Conservation (phyloP, 768 basidiomycete genomes). For the Erythrobasidium yunnanense region DNA sequence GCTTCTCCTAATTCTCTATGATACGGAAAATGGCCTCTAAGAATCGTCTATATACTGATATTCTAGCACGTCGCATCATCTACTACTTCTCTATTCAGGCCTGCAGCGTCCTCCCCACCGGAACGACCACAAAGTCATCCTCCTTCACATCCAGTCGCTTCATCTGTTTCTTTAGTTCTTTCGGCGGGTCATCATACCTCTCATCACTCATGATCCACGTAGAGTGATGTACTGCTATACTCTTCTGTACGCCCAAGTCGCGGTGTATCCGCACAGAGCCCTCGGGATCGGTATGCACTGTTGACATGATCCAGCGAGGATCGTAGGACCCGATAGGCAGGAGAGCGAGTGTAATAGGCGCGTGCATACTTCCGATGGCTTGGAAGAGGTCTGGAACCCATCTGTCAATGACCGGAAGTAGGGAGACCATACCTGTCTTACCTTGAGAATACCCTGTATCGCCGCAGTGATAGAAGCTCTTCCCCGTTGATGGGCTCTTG, state of each 20-base stretch:
- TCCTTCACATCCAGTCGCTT: background rate
- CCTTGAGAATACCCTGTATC: conserved; percentile 41
- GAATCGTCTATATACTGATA: too few relatives aligned
- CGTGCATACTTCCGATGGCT: conserved; percentile 39
- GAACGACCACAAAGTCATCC: conserved; percentile 1
- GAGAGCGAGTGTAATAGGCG: conserved; percentile 39
- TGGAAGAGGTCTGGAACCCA: conserved; percentile 34
- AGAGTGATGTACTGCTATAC: conserved; percentile 40
- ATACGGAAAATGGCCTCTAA: too few relatives aligned
- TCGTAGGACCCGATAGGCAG: conserved; percentile 42
- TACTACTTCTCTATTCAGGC: too few relatives aligned
- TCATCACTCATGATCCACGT: conserved; percentile 35
- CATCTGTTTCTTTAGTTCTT: conserved; percentile 27
- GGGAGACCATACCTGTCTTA: too few relatives aligned
- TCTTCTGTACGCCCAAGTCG: conserved; percentile 36
- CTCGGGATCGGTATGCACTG: conserved; percentile 26
- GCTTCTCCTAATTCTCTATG: too few relatives aligned
- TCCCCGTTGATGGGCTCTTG: background rate
- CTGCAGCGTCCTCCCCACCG: conserved; percentile 9
- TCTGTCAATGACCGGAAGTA: background rate
- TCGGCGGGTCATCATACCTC: conserved; percentile 28
- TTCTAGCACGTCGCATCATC: too few relatives aligned
- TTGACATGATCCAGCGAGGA: conserved; percentile 29
- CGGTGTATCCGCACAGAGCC: conserved; percentile 39
- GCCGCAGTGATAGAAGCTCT: conserved; percentile 37